Evolutionary conservation across 2,329 filamentous ascomycete species (phyloP).

Genomic region (Calonectria fujianensis): DNA sequence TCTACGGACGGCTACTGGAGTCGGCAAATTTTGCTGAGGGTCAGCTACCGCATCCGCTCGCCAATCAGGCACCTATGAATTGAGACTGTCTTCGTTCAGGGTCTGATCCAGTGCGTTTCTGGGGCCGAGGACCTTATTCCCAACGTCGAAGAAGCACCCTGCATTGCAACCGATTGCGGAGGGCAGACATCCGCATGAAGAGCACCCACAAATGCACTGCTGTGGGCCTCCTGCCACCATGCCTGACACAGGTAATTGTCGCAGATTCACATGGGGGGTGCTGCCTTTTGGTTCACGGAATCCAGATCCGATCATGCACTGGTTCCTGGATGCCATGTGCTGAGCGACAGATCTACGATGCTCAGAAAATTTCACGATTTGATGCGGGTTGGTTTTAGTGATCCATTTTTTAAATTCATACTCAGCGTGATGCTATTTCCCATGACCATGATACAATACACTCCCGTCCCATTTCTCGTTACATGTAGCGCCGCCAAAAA

Average conservation of each 20-base stretch:
- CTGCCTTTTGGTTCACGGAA: slow-evolving; percentile 2
- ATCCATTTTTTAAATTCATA: slow-evolving; percentile 3
- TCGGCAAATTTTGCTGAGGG: slow-evolving; percentile 23
- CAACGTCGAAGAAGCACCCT: neutral
- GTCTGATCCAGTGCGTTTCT: neutral
- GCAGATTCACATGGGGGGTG: neutral
- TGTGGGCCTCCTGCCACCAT: slow-evolving; percentile 8
- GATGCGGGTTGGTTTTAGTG: neutral
- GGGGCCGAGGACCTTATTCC: slow-evolving; percentile 22
- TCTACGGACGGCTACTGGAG: neutral
- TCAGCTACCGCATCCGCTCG: neutral
- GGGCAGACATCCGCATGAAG: neutral
- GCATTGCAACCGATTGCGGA: neutral
- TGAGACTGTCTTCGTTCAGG: neutral
- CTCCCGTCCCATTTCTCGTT: neutral
- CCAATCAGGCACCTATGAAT: neutral
- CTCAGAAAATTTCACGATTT: too few relatives aligned
- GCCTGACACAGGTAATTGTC: neutral
- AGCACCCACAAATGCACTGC: slow-evolving; percentile 5
- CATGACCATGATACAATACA: slow-evolving; percentile 13
- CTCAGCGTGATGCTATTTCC: neutral
- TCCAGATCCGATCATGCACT: slow-evolving; percentile 22
- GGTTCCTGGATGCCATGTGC: slow-evolving; percentile 7
- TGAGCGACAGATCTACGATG: slow-evolving; percentile 13
- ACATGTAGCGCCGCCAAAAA: neutral